Base-by-base conservation (phyloP, 2,329 filamentous ascomycete species). In the Penicillium sp. region DNA sequence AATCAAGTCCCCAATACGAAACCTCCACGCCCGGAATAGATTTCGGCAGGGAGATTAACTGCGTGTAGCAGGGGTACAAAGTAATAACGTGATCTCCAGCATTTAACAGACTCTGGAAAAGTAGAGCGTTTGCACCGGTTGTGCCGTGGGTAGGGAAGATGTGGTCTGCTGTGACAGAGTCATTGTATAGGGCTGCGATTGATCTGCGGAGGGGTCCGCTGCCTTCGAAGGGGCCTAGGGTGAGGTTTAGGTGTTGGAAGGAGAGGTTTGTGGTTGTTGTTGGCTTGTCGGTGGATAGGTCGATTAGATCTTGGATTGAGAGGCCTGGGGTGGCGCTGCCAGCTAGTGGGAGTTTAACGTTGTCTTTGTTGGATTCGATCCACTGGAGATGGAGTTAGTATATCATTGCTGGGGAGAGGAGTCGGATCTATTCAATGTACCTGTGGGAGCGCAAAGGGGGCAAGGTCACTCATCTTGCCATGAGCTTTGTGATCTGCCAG, bases 361-460 rank as follows among this genome's bases (percentile, higher is more conserved):
- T 40, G 30, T 44, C 42, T 22, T 42, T 26, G 4, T 61, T 38
- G 24, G 44, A 12, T 0, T 28, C 28, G 30, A 61, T 56, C 62
- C 62, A 64, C 62, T 64, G 19, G 37, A 12, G 12, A 33, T 28
- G 22, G 35, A 7, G 54, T 61, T 13, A 61, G 44, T 7, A n/a
- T 8, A 17, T 15, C 5, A 22, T 12, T 33, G 30, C 30, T 12
- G 30, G 30, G 13, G 26, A 45, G 19, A 33, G 10, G 10, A 33
- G 26, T 17, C 2, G 33, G 44, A 5, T 58, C 19, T 38, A n/a
- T 17, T 9, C 8, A 7, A 13, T 22, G 6, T 42, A 61, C 62
- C 50, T 58, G 56, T 38, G 59, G 62, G 19, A 64, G 62, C 47
- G 60, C 59, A 44, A 64, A 64, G 38, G 62, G 28, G n/a, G 45